A percentile compares a stretch with the other conserved stretches of the same genome.
Conservation (phyloP, 2,329 filamentous ascomycete genomes). For the Trichophyton mentagrophytes region DNA sequence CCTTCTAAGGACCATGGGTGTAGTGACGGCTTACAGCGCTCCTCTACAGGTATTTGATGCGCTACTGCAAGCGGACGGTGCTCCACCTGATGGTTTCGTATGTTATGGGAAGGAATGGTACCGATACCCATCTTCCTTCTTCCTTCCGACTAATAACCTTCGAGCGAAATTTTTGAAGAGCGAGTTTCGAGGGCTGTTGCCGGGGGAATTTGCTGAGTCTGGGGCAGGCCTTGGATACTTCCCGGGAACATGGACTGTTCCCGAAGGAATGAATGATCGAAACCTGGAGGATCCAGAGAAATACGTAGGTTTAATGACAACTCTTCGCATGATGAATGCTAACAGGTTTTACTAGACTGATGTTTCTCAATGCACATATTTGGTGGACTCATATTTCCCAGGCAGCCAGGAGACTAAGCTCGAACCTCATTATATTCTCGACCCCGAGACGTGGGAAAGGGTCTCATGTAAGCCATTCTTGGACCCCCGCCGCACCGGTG, state of each 20-base stretch:
- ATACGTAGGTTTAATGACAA: conserved; percentile 44
- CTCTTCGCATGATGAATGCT: conserved; percentile 10
- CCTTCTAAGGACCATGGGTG: conserved; percentile 59
- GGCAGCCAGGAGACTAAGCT: conserved; percentile 45
- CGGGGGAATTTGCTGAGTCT: conserved; percentile 77
- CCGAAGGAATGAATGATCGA: conserved; percentile 77
- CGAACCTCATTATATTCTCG: conserved; percentile 69
- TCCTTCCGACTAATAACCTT: conserved; percentile 69
- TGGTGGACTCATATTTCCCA: conserved; percentile 78
- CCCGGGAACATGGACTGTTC: conserved; percentile 70
- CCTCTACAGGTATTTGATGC: conserved; percentile 53
- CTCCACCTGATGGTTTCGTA: conserved; percentile 53
- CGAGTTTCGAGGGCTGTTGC: conserved; percentile 76
- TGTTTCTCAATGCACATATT: conserved; percentile 60
- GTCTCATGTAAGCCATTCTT: conserved; percentile 68
- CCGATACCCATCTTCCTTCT: conserved; percentile 86
- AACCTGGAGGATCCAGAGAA: conserved; percentile 80
- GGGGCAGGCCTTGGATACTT: conserved; percentile 57
- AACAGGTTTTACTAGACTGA: conserved; percentile 42
- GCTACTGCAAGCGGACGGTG: conserved; percentile 38
- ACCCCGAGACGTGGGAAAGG: conserved; percentile 63
- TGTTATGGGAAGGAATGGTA: conserved; percentile 98
- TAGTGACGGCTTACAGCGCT: conserved; percentile 71
- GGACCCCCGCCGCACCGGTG: conserved; percentile 60
- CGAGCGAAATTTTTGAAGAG: conserved; percentile 81